Evolutionary conservation across 495 filamentous ascomycete genomes (phyloP), one percentile per base, ranked within the genome.

Genomic region (Geopyxis carbonaria): DNA sequence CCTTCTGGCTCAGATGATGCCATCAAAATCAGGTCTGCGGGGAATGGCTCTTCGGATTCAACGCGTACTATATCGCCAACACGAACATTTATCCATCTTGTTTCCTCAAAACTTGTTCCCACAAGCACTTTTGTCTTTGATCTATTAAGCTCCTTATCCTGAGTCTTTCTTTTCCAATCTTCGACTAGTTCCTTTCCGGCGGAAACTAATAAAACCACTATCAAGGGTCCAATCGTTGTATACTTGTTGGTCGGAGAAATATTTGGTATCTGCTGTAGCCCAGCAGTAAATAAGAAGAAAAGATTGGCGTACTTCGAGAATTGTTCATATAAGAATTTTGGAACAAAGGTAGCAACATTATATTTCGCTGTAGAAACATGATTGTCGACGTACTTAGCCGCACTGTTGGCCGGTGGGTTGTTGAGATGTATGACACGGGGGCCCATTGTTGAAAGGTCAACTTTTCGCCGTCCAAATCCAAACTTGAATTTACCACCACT

Each of bases 281-380:
- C 76, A 2, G 91, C 87, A 22, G 91, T 99, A 60, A 99, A 94
- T 53, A 99, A 74, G 76, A 99, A 99, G 67, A 99, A 99, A 47
- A 99, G 57, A 57, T 99, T 99, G 62, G 89, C 91, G 62, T 92
- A 94, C 63, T 93, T 99, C 34, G 84, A 93, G 64, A 99, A 99
- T 60, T 99, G 91, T 55, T 99, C 91, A 61, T 85, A 91, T 15
- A 99, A 65, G 64, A 99, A 99, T 60, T 99, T 99, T 33, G 89
- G 87, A 20, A 94, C 52, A 59, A 95, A 95, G n/a, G 83, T 93
- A 36, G 80, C 67, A 53, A 86, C 50, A 58, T 95, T 99, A 69
- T 99, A 99, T 57, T 99, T 99, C 48, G 91, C 77, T 2, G 91
- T 99, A 5, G 87, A 94, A 31, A 99, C 78, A 57, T 94, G 81